Base-by-base conservation (phyloP, 192 early-diverging fungal genomes). In the Phlyctochytrium bullatum region DNA sequence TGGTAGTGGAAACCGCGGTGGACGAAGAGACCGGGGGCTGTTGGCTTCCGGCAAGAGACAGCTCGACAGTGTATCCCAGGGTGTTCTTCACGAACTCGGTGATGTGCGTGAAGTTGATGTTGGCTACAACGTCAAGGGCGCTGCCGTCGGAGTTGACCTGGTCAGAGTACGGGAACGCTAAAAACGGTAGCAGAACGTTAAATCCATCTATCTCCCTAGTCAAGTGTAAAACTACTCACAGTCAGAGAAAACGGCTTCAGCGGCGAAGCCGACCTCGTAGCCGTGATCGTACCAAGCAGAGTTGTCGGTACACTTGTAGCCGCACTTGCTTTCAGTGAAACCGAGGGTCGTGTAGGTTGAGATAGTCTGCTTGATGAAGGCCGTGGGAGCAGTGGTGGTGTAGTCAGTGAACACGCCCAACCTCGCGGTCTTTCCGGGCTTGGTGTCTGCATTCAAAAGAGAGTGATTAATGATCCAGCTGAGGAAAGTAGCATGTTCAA, bases 371-470 rank as follows among this genome's bases (percentile, higher is more conserved):
- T 78, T 74, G 36, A 90, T 76, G 30, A 69, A 71, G 16, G 40
- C 52, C 28, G 69, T 63, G 12, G 73, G 36, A 36, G 6, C 80
- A 0, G 78, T 64, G 66, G 91, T 87, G 3, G 89, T 90, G 72
- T 80, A 81, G 75, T 96, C 94, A 30, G 81, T 76, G 56, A 90
- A 80, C 40, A 47, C 81, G 31, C 88, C 94, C 65, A 92, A 29
- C 6, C 29, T 31, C 20, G 62, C 30, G 1, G 30, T 54, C 76
- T 36, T 83, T 74, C 32, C 73, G 62, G 57, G 80, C 75, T 59
- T 76, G 72, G 75, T 71, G 63, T 89, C 94, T 33, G 91, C 94
- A n/a, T 20, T 47, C 6, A n/a, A n/a, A n/a, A n/a, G n/a, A n/a
- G n/a, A n/a, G n/a, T n/a, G n/a, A n/a, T n/a, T n/a, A n/a, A n/a